Conservation (phyloP, 1,139 yeast species). For the Geotrichum cucujoidarum region DNA sequence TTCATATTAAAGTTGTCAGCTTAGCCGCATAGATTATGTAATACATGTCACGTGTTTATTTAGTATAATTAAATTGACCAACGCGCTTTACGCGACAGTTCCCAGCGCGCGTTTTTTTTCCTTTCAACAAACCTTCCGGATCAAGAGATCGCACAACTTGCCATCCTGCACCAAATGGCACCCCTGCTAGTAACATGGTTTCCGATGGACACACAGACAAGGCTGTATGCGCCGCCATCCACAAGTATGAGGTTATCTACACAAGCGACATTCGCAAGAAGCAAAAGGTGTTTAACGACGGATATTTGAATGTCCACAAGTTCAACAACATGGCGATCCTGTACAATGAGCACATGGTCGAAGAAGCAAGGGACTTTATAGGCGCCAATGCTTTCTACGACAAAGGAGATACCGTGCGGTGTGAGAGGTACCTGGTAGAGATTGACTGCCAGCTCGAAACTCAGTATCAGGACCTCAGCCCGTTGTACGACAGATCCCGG, state of each 20-base stretch:
- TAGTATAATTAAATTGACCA: too few relatives aligned
- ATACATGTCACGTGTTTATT: too few relatives aligned
- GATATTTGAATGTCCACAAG: constrained; percentile 45
- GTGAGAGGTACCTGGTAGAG: constrained; percentile 27
- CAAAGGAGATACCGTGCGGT: constrained; percentile 26
- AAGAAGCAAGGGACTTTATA: constrained; percentile 16
- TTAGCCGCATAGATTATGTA: too few relatives aligned
- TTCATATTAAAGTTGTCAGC: too few relatives aligned
- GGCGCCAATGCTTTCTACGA: constrained; percentile 14
- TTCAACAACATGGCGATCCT: constrained; percentile 48
- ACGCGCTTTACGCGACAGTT: too few relatives aligned
- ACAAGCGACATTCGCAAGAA: constrained; percentile 47
- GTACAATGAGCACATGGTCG: constrained; percentile 34
- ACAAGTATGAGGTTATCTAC: constrained; percentile 42
- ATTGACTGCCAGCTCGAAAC: constrained; percentile 22
- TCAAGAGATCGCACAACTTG: constrained; percentile 46
- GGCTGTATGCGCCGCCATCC: not conserved
- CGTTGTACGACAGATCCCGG: not conserved
- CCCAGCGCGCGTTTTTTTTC: too few relatives aligned
- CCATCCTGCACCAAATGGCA: constrained; percentile 33
- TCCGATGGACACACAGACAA: not conserved
- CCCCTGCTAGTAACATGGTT: not conserved
- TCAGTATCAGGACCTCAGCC: constrained; percentile 17
- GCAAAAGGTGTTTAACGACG: constrained; percentile 54
- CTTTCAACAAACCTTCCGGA: too few relatives aligned